These are phyloP conservation scores for Tephrocybe sp. DNA, from an alignment of 768 basidiomycete species.

Conservation along the genomic window DNA sequence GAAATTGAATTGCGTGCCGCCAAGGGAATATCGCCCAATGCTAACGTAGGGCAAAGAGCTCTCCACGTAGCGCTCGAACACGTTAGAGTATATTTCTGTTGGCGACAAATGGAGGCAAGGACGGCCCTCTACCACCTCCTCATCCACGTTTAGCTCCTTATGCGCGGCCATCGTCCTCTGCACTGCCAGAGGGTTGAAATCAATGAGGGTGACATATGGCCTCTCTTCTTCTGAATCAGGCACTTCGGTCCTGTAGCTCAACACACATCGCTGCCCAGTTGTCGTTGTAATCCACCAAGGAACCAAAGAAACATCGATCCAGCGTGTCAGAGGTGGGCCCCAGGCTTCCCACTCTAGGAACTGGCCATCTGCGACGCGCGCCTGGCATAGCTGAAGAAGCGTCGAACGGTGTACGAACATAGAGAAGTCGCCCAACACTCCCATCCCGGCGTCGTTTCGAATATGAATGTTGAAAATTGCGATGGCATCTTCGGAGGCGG, in stretches of 20 bases:
- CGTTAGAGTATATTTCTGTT: background rate
- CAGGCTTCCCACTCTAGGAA: constrained; percentile 13
- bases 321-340: constrained; percentile 21
- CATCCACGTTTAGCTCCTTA: background rate
- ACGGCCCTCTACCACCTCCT: background rate
- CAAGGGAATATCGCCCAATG: constrained; percentile 4
- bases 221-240: background rate
- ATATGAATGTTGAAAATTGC: constrained; percentile 13
- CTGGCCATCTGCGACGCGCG: background rate
- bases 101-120: background rate
- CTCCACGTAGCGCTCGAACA: constrained; percentile 25
- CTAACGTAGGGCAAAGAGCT: constrained; percentile 28
- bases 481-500: constrained; percentile 9
- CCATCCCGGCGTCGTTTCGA: background rate
- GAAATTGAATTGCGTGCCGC: constrained; percentile 16
- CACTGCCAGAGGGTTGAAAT: constrained; percentile 5
- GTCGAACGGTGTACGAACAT: constrained; percentile 13
- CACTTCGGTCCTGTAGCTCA: constrained; percentile 1
- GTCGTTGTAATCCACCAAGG: constrained; percentile 24
- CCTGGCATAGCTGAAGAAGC: constrained; percentile 5
- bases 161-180: background rate
- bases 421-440: constrained; percentile 5
- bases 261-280: constrained; percentile 20
- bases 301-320: constrained; percentile 15
- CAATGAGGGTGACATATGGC: constrained; percentile 1